phyloP scores from a whole-genome alignment of 768 basidiomycete genomes.

The Boletus pseudo-olivaceus region DNA sequence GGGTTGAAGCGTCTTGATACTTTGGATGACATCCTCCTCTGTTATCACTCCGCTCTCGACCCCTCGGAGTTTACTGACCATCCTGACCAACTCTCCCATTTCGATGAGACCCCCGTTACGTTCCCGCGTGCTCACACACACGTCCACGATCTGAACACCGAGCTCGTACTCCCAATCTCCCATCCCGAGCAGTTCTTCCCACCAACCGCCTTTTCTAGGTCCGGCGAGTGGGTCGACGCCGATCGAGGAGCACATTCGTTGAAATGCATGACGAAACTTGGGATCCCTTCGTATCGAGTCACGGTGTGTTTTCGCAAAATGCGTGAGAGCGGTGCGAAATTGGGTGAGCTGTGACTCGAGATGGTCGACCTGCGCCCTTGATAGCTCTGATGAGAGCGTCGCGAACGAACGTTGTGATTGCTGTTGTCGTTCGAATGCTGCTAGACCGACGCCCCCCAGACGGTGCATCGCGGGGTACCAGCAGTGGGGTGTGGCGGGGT shows the following conservation, averaged over 20 bases:
- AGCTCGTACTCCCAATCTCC: constrained; percentile 97
- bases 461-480: constrained; percentile 68
- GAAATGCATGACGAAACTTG: constrained; percentile 85
- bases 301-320: constrained; percentile 81
- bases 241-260: constrained; percentile 92
- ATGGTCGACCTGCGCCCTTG: constrained; percentile 68
- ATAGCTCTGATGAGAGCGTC: constrained; percentile 74
- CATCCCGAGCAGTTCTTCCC: constrained; percentile 83
- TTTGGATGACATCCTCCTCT: constrained; percentile 78
- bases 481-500: no score
- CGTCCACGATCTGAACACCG: constrained; percentile 91
- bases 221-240: constrained; percentile 94
- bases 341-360: constrained; percentile 80
- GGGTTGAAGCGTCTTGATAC: constrained; percentile 83
- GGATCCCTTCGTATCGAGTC: constrained; percentile 82
- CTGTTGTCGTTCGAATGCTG: constrained; percentile 86
- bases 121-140: constrained; percentile 84
- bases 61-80: constrained; percentile 74
- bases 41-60: constrained; percentile 68
- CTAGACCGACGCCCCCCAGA: constrained; percentile 78
- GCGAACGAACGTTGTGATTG: constrained; percentile 79
- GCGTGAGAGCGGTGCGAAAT: constrained; percentile 75
- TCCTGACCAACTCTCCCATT: constrained; percentile 76
- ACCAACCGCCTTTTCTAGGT: constrained; percentile 82
- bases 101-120: constrained; percentile 92